Evolutionary conservation across 2,329 filamentous ascomycete species (phyloP).

Genomic region (Apiospora rasikravindrae): DNA sequence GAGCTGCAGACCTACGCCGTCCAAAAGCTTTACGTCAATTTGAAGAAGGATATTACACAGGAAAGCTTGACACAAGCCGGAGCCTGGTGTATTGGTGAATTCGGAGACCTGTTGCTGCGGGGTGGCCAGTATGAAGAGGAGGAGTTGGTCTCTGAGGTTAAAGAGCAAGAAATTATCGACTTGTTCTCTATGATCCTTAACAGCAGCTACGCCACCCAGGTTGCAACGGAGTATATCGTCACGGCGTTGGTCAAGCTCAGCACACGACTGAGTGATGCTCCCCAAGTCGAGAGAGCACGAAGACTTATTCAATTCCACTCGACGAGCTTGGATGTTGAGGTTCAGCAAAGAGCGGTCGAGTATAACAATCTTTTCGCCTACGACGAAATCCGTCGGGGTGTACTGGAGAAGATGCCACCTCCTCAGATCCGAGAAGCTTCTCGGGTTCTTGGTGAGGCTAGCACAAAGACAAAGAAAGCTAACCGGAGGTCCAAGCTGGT

Average conservation of each 20-base stretch:
- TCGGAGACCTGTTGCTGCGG: conserved; percentile 85
- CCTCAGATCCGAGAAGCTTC: conserved; percentile 97
- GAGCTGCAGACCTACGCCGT: conserved; percentile 96
- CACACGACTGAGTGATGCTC: conserved; percentile 79
- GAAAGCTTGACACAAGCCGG: conserved; percentile 93
- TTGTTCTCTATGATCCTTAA: conserved; percentile 91
- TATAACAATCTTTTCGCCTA: conserved; percentile 94
- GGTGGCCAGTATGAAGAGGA: conserved; percentile 95
- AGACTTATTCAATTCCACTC: conserved; percentile 78
- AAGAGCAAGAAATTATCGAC: conserved; percentile 89
- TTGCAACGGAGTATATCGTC: conserved; percentile 93
- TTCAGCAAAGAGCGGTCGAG: conserved; percentile 94
- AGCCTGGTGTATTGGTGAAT: conserved; percentile 98
- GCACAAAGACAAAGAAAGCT: conserved; percentile 69
- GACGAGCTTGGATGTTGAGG: conserved; percentile 89
- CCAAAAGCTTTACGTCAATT: conserved; percentile 87
- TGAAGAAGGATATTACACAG: conserved; percentile 97
- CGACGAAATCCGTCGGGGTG: conserved; percentile 84
- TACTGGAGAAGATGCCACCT: conserved; percentile 96
- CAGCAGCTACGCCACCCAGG: conserved; percentile 91
- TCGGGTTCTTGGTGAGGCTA: conserved; percentile 82
- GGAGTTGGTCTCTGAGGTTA: conserved; percentile 80
- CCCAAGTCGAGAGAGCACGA: conserved; percentile 86
- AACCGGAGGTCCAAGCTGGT: conserved; percentile 75
- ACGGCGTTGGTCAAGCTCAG: conserved; percentile 95